Evolutionary conservation across 208 protist genomes (phyloP).

Genomic region (Crithidia acanthocephali): DNA sequence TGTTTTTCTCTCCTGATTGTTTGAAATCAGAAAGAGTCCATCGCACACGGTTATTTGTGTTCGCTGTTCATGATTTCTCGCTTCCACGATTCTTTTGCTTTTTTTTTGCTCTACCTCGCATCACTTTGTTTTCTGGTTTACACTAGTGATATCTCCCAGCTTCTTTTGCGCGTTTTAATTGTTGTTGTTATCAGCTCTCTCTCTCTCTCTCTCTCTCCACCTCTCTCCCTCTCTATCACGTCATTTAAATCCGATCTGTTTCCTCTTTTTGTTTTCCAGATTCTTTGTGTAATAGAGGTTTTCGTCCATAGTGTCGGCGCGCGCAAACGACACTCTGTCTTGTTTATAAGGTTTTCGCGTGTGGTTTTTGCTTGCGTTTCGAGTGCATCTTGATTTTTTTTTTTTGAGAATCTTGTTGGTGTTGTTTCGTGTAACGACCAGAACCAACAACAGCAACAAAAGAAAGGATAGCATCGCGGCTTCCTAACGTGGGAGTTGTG

Average conservation of each 20-base stretch:
- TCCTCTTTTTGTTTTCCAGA: background rate
- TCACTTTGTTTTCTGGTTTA: background rate
- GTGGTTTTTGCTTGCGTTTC: too few relatives aligned
- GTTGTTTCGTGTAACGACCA: too few relatives aligned
- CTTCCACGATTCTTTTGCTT: background rate
- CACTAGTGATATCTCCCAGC: background rate
- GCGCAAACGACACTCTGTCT: too few relatives aligned
- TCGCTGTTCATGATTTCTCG: too few relatives aligned
- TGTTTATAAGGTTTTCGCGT: too few relatives aligned
- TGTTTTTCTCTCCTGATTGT: too few relatives aligned
- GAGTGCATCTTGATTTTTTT: background rate
- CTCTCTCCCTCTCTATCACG: conserved; percentile 2
- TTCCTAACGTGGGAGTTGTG: background rate
- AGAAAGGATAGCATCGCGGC: background rate
- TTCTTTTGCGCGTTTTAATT: background rate
- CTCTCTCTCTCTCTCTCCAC: background rate
- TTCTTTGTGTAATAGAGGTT: background rate
- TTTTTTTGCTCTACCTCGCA: background rate
- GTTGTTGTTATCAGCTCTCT: background rate
- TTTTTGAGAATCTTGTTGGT: background rate
- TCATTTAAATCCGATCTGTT: too few relatives aligned
- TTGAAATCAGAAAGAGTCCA: too few relatives aligned
- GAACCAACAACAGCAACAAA: background rate
- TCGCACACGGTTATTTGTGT: too few relatives aligned
- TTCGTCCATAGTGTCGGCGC: too few relatives aligned